Percentiles rank a stretch among this genome's conserved stretches.
phyloP scores from a whole-genome alignment of 768 basidiomycete genomes.

The Termitomyces sp. region DNA sequence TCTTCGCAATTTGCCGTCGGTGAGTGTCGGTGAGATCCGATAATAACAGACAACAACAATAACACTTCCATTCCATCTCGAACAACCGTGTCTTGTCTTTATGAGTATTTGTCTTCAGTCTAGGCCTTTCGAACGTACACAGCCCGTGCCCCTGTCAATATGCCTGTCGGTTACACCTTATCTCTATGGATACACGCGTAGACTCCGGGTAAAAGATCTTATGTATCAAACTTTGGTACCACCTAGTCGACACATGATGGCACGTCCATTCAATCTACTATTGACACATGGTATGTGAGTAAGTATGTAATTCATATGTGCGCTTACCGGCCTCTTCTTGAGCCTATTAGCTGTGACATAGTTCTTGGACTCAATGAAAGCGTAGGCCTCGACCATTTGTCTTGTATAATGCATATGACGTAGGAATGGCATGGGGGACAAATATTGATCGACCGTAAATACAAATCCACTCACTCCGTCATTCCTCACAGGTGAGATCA shows the following conservation, averaged over 20 bases:
- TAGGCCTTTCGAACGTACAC: not conserved
- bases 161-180: not conserved
- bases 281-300: not conserved
- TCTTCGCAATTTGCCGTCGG: conserved; percentile 21
- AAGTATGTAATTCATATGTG: no score
- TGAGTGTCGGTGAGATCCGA: not conserved
- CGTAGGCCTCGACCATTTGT: not conserved
- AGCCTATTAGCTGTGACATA: not conserved
- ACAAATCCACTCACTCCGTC: no score
- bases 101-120: not conserved
- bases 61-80: not conserved
- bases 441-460: no score
- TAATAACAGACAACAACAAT: conserved; percentile 3
- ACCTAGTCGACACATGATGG: not conserved
- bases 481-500: no score
- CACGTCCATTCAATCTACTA: not conserved
- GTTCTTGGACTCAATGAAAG: not conserved
- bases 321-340: not conserved
- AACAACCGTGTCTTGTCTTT: no score
- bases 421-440: no score
- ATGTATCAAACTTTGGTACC: no score
- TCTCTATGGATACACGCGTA: not conserved
- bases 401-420: not conserved
- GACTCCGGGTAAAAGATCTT: not conserved
- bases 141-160: not conserved